A percentile compares a stretch with the other conserved stretches of the same genome.
Conservation (phyloP, 495 filamentous ascomycete genomes). For the Tuber calosporum region DNA sequence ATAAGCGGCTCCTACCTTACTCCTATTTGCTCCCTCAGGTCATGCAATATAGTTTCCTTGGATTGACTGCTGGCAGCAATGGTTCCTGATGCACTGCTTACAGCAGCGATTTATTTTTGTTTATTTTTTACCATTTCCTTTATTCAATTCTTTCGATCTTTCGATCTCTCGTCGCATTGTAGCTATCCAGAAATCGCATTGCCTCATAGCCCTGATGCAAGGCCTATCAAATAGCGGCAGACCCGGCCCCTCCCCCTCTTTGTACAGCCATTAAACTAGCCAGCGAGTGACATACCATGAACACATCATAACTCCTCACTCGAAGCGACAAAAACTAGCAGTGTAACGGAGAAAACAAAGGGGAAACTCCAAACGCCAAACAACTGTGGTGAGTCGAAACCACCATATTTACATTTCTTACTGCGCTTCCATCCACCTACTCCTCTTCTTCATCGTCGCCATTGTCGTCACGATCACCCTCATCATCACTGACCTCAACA, state of each 20-base stretch:
- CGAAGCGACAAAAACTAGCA: background rate
- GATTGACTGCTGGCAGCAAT: background rate
- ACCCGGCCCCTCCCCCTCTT: background rate
- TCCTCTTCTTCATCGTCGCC: slow-evolving; percentile 51
- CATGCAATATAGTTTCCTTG: background rate
- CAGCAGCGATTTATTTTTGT: background rate
- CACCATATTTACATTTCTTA: slow-evolving; percentile 25
- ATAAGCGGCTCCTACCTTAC: background rate
- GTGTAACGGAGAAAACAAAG: no score
- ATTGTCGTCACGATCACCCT: slow-evolving; percentile 63
- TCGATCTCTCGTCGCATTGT: background rate
- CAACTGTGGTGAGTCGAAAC: background rate
- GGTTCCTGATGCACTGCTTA: background rate
- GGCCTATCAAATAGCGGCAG: background rate
- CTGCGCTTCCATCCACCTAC: background rate
- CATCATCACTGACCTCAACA: slow-evolving; percentile 67
- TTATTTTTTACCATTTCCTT: background rate
- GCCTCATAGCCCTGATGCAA: background rate
- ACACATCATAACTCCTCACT: background rate
- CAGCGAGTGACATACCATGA: background rate
- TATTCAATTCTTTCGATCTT: background rate
- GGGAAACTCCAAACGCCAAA: slow-evolving; percentile 19
- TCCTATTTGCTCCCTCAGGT: background rate
- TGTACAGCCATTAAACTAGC: background rate
- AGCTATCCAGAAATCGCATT: background rate